Conservation (phyloP, 2,329 filamentous ascomycete species). For the Bipolaris victoriae region DNA sequence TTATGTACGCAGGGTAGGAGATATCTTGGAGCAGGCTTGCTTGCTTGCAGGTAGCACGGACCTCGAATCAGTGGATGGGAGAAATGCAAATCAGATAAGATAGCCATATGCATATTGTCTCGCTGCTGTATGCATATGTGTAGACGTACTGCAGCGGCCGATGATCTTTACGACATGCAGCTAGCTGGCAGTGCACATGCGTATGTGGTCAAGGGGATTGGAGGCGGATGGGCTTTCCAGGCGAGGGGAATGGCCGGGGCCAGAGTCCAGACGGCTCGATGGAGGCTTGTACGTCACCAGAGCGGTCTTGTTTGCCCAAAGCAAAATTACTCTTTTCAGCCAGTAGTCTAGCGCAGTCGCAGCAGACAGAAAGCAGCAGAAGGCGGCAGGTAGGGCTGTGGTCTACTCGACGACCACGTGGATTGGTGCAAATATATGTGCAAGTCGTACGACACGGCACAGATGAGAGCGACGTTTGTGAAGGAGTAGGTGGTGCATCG, state of each 20-base stretch:
- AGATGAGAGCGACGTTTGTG: not conserved
- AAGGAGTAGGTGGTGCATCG: not conserved
- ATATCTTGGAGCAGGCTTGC: not conserved
- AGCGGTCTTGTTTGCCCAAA: not conserved
- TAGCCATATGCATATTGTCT: conserved; percentile 4
- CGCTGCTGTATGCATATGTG: conserved; percentile 17
- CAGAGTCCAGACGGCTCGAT: not conserved
- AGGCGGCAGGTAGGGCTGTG: conserved; percentile 4
- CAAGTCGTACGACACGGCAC: not conserved
- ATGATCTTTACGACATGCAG: conserved; percentile 12
- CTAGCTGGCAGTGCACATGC: conserved; percentile 6
- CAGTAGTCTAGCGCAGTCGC: conserved; percentile 8
- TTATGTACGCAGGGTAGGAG: not conserved
- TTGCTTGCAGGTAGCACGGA: conserved; percentile 4
- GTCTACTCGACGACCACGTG: not conserved
- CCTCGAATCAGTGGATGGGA: conserved; percentile 4
- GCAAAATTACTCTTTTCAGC: conserved; percentile 11
- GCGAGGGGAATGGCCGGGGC: not conserved
- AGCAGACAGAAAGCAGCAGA: not conserved
- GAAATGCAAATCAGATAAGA: conserved; percentile 15
- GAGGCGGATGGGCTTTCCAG: conserved; percentile 1
- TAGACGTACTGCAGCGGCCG: conserved; percentile 12
- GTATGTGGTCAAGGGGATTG: conserved; percentile 10
- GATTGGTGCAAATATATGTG: not conserved
- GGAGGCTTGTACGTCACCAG: conserved; percentile 5